Percentiles rank a stretch among this genome's conserved stretches.
These are phyloP conservation scores for Fusarium sp. DNA, from an alignment of 2,329 filamentous ascomycete genomes.

Conservation along the genomic window DNA sequence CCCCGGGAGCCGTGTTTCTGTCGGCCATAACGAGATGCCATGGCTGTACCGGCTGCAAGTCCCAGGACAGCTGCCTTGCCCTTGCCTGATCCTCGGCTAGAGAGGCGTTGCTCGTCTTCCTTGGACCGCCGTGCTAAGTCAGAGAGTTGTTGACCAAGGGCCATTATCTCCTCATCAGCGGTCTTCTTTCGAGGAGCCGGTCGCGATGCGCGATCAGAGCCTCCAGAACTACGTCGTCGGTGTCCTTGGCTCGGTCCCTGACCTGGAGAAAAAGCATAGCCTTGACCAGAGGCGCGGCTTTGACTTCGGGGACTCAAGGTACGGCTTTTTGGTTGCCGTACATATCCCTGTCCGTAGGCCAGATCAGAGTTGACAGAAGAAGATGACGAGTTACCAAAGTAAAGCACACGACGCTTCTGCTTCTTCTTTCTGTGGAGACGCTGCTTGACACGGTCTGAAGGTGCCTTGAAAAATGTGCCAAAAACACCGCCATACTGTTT, in stretches of 20 bases:
- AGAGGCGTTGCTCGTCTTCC: constrained; percentile 60
- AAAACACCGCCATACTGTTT: constrained; percentile 67
- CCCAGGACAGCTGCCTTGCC: constrained; percentile 40
- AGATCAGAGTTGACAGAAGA: constrained; percentile 77
- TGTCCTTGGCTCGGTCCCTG: constrained; percentile 29
- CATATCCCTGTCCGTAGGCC: constrained; percentile 73
- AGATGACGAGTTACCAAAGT: constrained; percentile 72
- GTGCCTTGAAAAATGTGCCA: constrained; percentile 71
- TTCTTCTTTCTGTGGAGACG: constrained; percentile 56
- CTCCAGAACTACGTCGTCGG: constrained; percentile 35
- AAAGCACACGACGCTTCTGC: constrained; percentile 66
- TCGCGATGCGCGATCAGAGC: constrained; percentile 32
- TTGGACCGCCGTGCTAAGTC: constrained; percentile 66
- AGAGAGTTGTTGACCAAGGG: constrained; percentile 66
- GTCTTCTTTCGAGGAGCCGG: constrained; percentile 51
- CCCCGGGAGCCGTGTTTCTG: constrained; percentile 55
- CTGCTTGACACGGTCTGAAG: constrained; percentile 62
- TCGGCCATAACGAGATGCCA: constrained; percentile 54
- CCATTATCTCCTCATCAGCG: constrained; percentile 69
- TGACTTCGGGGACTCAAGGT: constrained; percentile 46
- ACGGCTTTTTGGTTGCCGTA: constrained; percentile 55
- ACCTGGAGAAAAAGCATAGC: constrained; percentile 22
- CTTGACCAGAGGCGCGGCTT: constrained; percentile 37
- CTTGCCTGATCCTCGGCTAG: constrained; percentile 48
- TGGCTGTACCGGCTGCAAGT: constrained; percentile 55